phyloP scores from a whole-genome alignment of 2,329 filamentous ascomycete species.

The Ophidiomyces ophidiicola region DNA sequence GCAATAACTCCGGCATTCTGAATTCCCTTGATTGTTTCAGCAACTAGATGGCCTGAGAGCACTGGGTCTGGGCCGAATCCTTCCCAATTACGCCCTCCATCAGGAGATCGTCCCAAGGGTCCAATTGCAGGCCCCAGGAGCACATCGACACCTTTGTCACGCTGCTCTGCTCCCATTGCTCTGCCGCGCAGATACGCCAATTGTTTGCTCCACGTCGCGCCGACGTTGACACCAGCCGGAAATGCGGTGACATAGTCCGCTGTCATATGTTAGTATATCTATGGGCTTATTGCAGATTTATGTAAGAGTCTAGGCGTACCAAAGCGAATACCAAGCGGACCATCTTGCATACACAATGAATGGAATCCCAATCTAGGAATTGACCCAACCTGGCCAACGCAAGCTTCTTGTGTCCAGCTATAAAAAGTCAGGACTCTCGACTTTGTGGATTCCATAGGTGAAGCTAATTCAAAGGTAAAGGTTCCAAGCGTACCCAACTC shows the following conservation, averaged over 20 bases:
- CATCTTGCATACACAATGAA: conserved; percentile 75
- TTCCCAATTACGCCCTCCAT: conserved; percentile 59
- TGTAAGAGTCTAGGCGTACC: conserved; percentile 27
- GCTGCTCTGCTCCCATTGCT: conserved; percentile 64
- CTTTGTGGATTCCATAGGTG: neutral
- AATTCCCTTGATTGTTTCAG: conserved; percentile 63
- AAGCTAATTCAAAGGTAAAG: neutral
- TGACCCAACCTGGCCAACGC: conserved; percentile 57
- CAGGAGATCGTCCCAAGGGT: conserved; percentile 55
- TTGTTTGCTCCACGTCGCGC: conserved; percentile 66
- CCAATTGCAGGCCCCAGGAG: conserved; percentile 67
- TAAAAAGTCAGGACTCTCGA: neutral
- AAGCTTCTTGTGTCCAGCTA: conserved; percentile 57
- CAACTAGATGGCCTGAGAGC: conserved; percentile 59
- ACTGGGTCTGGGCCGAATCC: conserved; percentile 61
- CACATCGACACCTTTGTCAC: conserved; percentile 61
- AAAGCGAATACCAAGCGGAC: conserved; percentile 65
- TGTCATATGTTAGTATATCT: conserved; percentile 19
- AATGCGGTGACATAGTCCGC: conserved; percentile 74
- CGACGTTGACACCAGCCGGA: conserved; percentile 63
- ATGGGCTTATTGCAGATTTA: neutral
- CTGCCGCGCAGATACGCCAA: conserved; percentile 57
- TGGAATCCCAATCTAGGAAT: conserved; percentile 47
- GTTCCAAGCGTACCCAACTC: conserved; percentile 58
- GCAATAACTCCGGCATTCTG: conserved; percentile 73